A percentile compares a stretch with the other conserved stretches of the same genome.
Conservation (phyloP, 2,329 filamentous ascomycete genomes). For the Ilyonectria destructans region DNA sequence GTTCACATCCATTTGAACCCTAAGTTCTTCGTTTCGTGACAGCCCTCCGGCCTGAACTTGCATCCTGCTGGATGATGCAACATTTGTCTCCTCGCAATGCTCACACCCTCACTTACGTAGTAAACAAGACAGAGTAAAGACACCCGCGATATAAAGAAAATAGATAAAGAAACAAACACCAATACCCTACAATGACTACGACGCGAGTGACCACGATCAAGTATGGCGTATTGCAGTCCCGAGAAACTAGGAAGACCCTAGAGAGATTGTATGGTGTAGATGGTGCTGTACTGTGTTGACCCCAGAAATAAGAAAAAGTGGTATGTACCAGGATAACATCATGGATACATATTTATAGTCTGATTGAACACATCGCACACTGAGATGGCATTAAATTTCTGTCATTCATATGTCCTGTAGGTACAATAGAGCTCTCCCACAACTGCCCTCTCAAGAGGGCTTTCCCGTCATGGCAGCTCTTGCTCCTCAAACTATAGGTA, state of each 20-base stretch:
- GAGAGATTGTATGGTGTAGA: no score
- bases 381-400: constrained; percentile 39
- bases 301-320: no score
- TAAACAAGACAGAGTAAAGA: no score
- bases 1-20: neutral
- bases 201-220: no score
- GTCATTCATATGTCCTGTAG: constrained; percentile 47
- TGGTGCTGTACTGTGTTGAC: no score
- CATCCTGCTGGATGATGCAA: neutral
- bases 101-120: neutral
- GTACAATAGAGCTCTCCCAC: constrained; percentile 40
- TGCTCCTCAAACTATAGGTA: constrained; percentile 33
- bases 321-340: no score
- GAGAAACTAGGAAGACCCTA: no score
- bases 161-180: no score
- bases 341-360: neutral
- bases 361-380: neutral
- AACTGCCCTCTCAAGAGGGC: constrained; percentile 24
- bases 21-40: no score
- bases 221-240: no score
- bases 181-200: no score
- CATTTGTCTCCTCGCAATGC: neutral
- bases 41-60: neutral
- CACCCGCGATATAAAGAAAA: no score
- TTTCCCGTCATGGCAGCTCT: constrained; percentile 31